A percentile compares a stretch with the other conserved stretches of the same genome.
Conservation (phyloP, 192 early-diverging fungal genomes). For the Funneliformis geosporum region DNA sequence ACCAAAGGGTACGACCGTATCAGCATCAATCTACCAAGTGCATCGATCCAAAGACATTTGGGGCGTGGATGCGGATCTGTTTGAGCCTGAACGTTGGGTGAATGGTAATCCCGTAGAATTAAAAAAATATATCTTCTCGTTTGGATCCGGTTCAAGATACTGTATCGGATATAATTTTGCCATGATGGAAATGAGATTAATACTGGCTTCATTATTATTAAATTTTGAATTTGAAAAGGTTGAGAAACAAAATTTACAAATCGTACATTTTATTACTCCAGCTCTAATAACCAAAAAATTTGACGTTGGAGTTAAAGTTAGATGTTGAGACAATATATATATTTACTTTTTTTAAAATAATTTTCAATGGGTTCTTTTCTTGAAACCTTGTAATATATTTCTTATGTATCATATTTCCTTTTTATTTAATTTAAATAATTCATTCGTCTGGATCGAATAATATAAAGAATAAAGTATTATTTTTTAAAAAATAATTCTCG, state of each 20-base stretch:
- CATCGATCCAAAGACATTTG: constrained; percentile 42
- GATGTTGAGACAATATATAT: neutral
- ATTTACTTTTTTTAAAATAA: neutral
- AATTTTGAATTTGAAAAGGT: constrained; percentile 49
- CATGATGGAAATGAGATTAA: constrained; percentile 53
- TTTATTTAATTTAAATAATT: neutral
- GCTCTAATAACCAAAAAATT: constrained; percentile 41
- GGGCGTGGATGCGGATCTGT: constrained; percentile 55
- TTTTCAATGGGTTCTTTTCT: neutral
- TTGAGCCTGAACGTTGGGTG: constrained; percentile 59
- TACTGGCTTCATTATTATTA: constrained; percentile 45
- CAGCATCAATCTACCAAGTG: constrained; percentile 34
- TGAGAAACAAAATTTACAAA: constrained; percentile 37
- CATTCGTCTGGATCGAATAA: neutral
- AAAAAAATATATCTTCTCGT: constrained; percentile 47
- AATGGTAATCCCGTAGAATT: constrained; percentile 32
- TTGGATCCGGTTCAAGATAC: constrained; percentile 52
- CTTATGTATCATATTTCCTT: neutral
- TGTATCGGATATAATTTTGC: constrained; percentile 59
- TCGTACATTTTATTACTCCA: constrained; percentile 48
- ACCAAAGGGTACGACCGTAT: constrained; percentile 41
- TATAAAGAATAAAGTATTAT: too few species aligned
- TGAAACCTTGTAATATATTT: neutral
- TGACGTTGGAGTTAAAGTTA: neutral
- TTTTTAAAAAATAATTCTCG: too few species aligned